Base-by-base conservation (phyloP, 2,329 filamentous ascomycete genomes). In the Aspergillus sp. region DNA sequence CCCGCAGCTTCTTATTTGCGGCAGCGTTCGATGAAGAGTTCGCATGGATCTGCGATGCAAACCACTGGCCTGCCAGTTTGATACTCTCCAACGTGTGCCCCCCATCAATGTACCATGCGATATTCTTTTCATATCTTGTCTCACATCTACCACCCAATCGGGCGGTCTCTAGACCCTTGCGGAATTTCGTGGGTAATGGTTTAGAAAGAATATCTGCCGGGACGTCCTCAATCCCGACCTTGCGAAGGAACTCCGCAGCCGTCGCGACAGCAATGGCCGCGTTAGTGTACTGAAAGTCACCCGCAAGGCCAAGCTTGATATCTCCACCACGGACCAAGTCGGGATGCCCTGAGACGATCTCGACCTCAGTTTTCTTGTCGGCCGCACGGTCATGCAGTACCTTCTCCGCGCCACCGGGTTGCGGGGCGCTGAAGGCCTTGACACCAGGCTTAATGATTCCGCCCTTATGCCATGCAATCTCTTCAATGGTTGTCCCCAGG, bases 401-500 rank as follows among this genome's bases (percentile, higher is more conserved):
- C 6, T 75, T 66, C 51, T 84, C 71, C 1, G 84, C 84, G 17
- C 71, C 71, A 3, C 76, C 70, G 30, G 76, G 73, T 57, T 88
- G 85, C 0, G 77, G 76, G 2, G 81, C 81, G 0, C 86, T 86
- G 55, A 88, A 89, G 2, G 81, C 84, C 20, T 80, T 78, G 4
- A 80, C 80, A 0, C 82, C 83, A 1, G 71, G 47, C 69, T 95
- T 96, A 68, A 95, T 87, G 42, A 96, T 89, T 1, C 92, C 92
- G 6, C 86, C 87, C 71, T 96, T 96, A 68, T 96, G 89, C 92
- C 91, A 96, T 3, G 91, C 86, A 58, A 96, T 96, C 64, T 90
- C 78, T 51, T 88, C 85, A 47, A 93, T 81, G 0, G 90, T 92
- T 35, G 82, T 79, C 10, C 92, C 92, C 33, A 96, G 77, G 79